Evolutionary conservation across 768 basidiomycete species (phyloP), one percentile per base, ranked within the genome.

Genomic region (Podaxis rugospora): DNA sequence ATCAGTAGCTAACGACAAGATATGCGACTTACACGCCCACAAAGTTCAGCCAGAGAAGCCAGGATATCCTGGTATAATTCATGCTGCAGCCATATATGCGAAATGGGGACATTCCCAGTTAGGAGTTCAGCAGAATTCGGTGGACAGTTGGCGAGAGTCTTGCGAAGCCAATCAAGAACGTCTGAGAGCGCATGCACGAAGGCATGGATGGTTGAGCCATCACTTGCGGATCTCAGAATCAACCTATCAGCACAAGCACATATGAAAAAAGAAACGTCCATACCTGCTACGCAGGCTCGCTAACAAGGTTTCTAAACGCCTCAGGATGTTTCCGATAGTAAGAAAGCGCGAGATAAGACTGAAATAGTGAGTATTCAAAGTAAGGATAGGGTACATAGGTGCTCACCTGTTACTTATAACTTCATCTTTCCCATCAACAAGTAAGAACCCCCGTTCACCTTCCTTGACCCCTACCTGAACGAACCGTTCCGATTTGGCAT

Each of bases 281-380:
- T 59, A 90, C 90, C 79, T 82, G 39, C 66, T 62, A 50, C 83
- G 79, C n/a, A 88, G 68, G 6, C 66, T 63, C 14, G 71, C 70
- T 3, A 86, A 64, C 3, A 90, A 68, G 2, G 72, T 71, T 55
- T 93, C 90, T 5, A 93, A 67, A 21, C 92, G 82, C 49, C 90
- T 83, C 40, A 89, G 68, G 2, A 86, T 69, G 0, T 84, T 84
- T 5, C 92, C 92, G 51, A 93, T 85, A 5, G 75, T 79, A 32
- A 90, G 62, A 70, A 93, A 93, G 5, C 87, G 80, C 39, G 75
- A 71, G 23, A 85, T 70, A 5, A 89, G 68, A 69, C 90, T 92
- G 46, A 1, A 2, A 10, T 25, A 18, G 58, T 28, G 14, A 53
- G 25, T 52, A 51, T 18, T 18, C 42, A 40, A 50, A 27, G 32